Conservation (phyloP, 306 rosid species). For the Prunus fruticosa region DNA sequence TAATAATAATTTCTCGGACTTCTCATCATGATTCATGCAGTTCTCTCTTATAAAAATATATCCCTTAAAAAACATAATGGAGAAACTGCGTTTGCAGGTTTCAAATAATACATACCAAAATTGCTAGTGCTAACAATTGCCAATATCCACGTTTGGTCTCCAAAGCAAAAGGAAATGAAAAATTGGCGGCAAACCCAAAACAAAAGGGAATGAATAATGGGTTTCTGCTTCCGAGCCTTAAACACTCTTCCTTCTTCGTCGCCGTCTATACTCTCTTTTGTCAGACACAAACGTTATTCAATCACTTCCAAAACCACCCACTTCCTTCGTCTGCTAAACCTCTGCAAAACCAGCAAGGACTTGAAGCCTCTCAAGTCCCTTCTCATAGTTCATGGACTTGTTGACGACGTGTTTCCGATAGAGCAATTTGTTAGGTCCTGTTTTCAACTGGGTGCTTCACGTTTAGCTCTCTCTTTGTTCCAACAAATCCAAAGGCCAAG, state of each 20-base stretch:
- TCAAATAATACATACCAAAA: too few relatives aligned
- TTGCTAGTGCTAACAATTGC: too few relatives aligned
- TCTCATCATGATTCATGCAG: too few relatives aligned
- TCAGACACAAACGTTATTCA: slow-evolving; percentile 4
- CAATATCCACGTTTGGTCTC: too few relatives aligned
- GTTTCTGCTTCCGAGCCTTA: slow-evolving; percentile 2
- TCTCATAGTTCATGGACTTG: slow-evolving; percentile 20
- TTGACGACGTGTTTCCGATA: background rate
- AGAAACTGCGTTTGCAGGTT: too few relatives aligned
- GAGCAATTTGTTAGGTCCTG: slow-evolving; percentile 25
- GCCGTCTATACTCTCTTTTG: background rate
- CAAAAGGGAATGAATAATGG: slow-evolving; percentile 1
- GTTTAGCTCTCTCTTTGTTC: slow-evolving; percentile 24
- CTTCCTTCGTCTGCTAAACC: slow-evolving; percentile 23
- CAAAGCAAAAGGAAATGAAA: too few relatives aligned
- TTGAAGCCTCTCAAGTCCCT: slow-evolving; percentile 24
- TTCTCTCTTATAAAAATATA: too few relatives aligned
- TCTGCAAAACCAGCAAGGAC: slow-evolving; percentile 9
- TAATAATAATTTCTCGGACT: too few relatives aligned
- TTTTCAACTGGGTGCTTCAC: slow-evolving; percentile 28
- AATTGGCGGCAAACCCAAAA: background rate
- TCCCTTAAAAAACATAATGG: too few relatives aligned
- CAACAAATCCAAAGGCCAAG: slow-evolving; percentile 23
- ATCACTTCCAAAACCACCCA: slow-evolving; percentile 1
- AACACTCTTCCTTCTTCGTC: background rate